A percentile compares a stretch with the other conserved stretches of the same genome.
Evolutionary conservation across 2,329 filamentous ascomycete genomes (phyloP).

Genomic region (Mollisiaceae sp.): DNA sequence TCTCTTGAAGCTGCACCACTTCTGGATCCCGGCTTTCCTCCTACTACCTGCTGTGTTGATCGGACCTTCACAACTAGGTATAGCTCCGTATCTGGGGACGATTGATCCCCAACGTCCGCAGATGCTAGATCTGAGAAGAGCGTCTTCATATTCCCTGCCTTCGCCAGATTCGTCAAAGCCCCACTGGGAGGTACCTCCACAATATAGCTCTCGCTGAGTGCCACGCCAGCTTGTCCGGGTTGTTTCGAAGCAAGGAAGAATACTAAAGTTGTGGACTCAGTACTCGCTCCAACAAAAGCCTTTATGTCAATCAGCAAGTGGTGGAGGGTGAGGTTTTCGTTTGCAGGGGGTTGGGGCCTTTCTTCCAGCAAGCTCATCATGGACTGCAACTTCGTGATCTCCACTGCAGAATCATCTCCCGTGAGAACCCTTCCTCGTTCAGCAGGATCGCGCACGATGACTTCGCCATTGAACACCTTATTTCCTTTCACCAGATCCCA

Average conservation of each 20-base stretch:
- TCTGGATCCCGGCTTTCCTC: slow-evolving; percentile 35
- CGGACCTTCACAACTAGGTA: slow-evolving; percentile 82
- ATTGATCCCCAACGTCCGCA: slow-evolving; percentile 58
- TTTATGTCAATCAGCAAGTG: slow-evolving; percentile 85
- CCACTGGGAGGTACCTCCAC: slow-evolving; percentile 79
- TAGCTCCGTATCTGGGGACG: slow-evolving; percentile 71
- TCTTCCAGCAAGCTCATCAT: slow-evolving; percentile 93
- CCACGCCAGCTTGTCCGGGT: slow-evolving; percentile 64
- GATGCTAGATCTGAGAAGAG: slow-evolving; percentile 83
- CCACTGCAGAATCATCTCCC: slow-evolving; percentile 89
- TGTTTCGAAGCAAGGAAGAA: slow-evolving; percentile 79
- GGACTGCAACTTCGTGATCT: slow-evolving; percentile 89
- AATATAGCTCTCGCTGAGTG: slow-evolving; percentile 82
- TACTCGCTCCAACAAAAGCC: slow-evolving; percentile 76
- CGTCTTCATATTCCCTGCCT: slow-evolving; percentile 75
- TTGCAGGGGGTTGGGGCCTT: slow-evolving; percentile 70
- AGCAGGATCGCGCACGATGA: slow-evolving; percentile 89
- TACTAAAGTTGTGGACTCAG: slow-evolving; percentile 76
- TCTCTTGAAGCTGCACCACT: slow-evolving; percentile 36
- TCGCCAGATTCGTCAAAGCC: slow-evolving; percentile 66
- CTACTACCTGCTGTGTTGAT: slow-evolving; percentile 37
- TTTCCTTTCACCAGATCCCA: slow-evolving; percentile 96
- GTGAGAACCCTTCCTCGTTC: slow-evolving; percentile 86
- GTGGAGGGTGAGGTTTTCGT: slow-evolving; percentile 74
- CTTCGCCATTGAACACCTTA: slow-evolving; percentile 89